Evolutionary conservation across 2,329 filamentous ascomycete genomes (phyloP), one percentile per base, ranked within the genome.

Genomic region (Pezizomycotina sp.): DNA sequence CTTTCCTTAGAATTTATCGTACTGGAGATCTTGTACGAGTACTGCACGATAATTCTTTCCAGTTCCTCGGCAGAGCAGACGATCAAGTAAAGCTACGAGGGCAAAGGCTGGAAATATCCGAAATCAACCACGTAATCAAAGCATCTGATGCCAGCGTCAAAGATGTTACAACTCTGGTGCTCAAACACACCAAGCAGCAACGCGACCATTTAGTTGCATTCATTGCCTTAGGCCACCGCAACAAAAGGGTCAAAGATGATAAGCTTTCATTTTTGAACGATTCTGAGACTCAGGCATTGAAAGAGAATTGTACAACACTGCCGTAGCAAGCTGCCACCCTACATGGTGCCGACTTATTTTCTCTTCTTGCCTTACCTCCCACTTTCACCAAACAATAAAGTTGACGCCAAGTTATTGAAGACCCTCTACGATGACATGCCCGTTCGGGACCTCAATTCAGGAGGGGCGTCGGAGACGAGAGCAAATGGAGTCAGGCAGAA

Each of bases 71-170:
- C 2, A 71, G 86, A 9, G 77, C 77, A 4, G 86, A 95, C 52
- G 82, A 92, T 36, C 84, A 95, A 56, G 75, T 92, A 45, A 95
- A 95, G 55, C 65, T 93, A 3, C 72, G 86, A 7, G 84, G 84
- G 0, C 84, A 93, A 54, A 67, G 84, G 9, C 65, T 95, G 1
- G 86, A 95, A 52, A 77, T 92, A 42, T 79, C 77, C 1, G 84
- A 95, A 59, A 92, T 93, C 55, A 89, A 92, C 48, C 74, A 84
- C 31, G 70, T 77, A 6, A 81, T 92, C 49, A 73, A 71, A 29
- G 62, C 67, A 13, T 68, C 68, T 0, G 63, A 70, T 0, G 45
- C 55, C 0, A 60, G 60, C 1, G 58, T 89, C 6, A 61, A 66
- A 9, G 80, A 92, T 48, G 73, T 80, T 0, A 72, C 73, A 3